Percentiles rank a stretch among this genome's conserved stretches.
Conservation (phyloP, 768 basidiomycete species). For the Dioszegia hungarica region DNA sequence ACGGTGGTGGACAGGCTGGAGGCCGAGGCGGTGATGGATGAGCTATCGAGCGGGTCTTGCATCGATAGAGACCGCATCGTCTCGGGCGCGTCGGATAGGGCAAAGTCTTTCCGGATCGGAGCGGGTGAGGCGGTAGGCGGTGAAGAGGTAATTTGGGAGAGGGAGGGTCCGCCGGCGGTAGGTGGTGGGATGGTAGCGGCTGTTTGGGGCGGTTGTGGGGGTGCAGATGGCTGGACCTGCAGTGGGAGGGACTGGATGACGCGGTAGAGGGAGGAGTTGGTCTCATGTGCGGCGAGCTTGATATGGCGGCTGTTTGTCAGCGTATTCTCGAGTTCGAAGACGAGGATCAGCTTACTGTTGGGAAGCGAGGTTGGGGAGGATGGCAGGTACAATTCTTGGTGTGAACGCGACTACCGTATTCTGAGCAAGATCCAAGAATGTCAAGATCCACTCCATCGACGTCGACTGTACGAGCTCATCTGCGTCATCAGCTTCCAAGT, state of each 20-base stretch:
- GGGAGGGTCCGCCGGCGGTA: conserved; percentile 15
- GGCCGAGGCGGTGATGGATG: conserved; percentile 56
- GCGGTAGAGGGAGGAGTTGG: conserved; percentile 75
- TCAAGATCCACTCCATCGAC: conserved; percentile 86
- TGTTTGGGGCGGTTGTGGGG: conserved; percentile 9
- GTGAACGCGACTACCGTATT: conserved; percentile 94
- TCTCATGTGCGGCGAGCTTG: conserved; percentile 74
- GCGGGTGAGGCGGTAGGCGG: conserved; percentile 28
- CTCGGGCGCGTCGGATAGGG: conserved; percentile 13
- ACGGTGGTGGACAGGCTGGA: background rate
- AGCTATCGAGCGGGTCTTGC: conserved; percentile 30
- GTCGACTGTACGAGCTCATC: conserved; percentile 95
- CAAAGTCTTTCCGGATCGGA: conserved; percentile 28
- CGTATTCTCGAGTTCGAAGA: background rate
- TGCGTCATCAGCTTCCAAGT: conserved; percentile 40
- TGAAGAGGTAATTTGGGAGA: conserved; percentile 12
- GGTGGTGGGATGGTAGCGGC: conserved; percentile 24
- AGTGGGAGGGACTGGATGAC: conserved; percentile 85
- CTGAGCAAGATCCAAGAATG: conserved; percentile 78
- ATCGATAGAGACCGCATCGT: background rate
- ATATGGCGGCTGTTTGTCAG: conserved; percentile 59
- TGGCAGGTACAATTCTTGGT: conserved; percentile 83
- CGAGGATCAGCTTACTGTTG: conserved; percentile 11
- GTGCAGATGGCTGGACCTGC: conserved; percentile 51
- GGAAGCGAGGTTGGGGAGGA: conserved; percentile 82